Base-by-base conservation (phyloP, 1,284 basidiomycete genomes). In the Sutorius eximius region DNA sequence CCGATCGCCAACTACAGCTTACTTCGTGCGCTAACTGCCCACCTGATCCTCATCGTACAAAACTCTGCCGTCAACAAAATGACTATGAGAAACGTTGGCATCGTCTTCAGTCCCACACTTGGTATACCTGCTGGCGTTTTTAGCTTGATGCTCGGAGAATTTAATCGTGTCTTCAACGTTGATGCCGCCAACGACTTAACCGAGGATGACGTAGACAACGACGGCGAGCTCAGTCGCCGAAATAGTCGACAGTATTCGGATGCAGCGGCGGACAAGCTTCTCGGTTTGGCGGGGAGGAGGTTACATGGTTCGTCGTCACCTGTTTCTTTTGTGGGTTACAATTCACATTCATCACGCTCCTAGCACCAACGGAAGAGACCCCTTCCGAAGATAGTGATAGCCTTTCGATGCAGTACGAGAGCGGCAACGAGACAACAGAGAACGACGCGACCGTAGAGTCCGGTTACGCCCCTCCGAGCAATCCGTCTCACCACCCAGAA, bases 31-130 rank as follows among this genome's bases (percentile, higher is more conserved):
- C 80, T 98, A 50, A 95, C 92, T 12, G 91, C 94, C n/a, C 95
- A 99, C 72, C 79, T 99, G 53, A 97, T 98, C 66, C 82, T 95
- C 52, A 92, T 99, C 64, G 94, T 98, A 45, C 88, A 94, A 71
- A 94, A 97, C 69, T 84, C 93, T 16, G 71, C 83, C 43, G 77
- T 89, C 56, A 98, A 98, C 84, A 99, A 97, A 80, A 99, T 99
- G 97, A 97, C 91, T 43, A 89, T 99, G 83, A 86, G 95, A 34
- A 99, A 99, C 69, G 93, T 99, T 29, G 95, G 95, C 20, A 99
- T 99, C 59, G 96, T 99, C 30, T 98, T 97, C 74, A 94, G 91
- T 59, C 95, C 95, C 4, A 97, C 95, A 1, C 79, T 98, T 9
- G 93, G 93, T 36, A 96, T 98, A 61, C 95, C 95, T 15, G 95